Conservation (phyloP, 176 grass and related monocot genomes). For the Bromus sterilis region DNA sequence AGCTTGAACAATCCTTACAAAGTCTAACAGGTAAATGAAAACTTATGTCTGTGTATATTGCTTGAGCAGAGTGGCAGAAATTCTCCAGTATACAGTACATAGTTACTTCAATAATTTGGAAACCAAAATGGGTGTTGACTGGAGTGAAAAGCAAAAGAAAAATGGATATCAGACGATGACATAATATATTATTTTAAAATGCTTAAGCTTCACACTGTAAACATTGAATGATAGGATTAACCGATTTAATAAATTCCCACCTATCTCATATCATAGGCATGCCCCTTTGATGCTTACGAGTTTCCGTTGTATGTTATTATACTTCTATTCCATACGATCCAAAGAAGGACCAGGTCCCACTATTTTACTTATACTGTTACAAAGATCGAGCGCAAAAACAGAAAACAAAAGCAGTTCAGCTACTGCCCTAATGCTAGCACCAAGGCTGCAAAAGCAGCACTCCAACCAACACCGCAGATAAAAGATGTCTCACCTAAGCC, state of each 20-base stretch:
- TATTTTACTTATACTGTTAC: not conserved
- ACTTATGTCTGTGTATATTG: not conserved
- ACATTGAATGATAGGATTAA: not conserved
- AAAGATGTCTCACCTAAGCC: not conserved
- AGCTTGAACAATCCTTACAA: conserved; percentile 95
- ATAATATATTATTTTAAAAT: not conserved
- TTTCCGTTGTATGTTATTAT: not conserved
- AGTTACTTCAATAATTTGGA: not conserved
- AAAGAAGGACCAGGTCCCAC: not conserved
- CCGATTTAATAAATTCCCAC: not conserved
- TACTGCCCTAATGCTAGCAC: not conserved
- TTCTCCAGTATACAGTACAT: not conserved
- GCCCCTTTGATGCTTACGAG: not conserved
- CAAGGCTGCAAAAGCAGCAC: not conserved
- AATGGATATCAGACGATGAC: not conserved
- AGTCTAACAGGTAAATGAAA: conserved; percentile 72
- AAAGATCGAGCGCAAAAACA: not conserved
- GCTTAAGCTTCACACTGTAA: not conserved
- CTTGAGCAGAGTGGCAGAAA: not conserved
- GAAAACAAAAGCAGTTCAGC: not conserved
- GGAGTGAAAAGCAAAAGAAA: not conserved
- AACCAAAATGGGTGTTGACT: not conserved
- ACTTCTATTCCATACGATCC: not conserved
- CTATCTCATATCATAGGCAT: not conserved
- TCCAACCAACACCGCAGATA: not conserved